These are phyloP conservation scores for Cryptosporidium andersoni DNA, from an alignment of 169 alveolate species.

Conservation along the genomic window DNA sequence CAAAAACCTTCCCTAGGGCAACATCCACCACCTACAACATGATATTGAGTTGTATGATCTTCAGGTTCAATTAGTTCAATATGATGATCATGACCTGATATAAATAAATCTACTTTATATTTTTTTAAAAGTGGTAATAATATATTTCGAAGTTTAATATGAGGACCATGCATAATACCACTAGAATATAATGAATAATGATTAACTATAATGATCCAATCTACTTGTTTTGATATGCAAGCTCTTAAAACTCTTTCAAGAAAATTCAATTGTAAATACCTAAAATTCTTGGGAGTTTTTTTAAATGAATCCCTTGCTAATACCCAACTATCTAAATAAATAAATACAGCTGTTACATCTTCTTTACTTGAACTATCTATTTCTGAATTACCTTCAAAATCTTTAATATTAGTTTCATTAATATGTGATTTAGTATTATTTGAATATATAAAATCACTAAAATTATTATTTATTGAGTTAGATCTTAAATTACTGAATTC, in stretches of 20 bases:
- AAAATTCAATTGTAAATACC: constrained; percentile 35
- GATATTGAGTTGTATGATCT: constrained; percentile 30
- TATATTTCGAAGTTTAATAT: constrained; percentile 8
- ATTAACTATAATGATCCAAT: constrained; percentile 54
- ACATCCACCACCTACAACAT: constrained; percentile 39
- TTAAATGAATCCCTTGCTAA: constrained; percentile 60
- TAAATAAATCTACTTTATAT: constrained; percentile 39
- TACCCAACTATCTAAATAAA: constrained; percentile 45
- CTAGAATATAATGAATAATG: constrained; percentile 65
- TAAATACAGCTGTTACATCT: constrained; percentile 43
- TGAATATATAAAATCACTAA: background rate
- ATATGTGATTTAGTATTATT: too few relatives aligned
- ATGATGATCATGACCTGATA: constrained; percentile 67
- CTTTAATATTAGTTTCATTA: too few relatives aligned
- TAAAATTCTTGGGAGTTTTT: constrained; percentile 31
- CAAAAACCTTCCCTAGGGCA: constrained; percentile 50
- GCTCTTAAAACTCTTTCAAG: constrained; percentile 47
- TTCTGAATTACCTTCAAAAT: too few relatives aligned
- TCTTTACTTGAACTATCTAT: background rate
- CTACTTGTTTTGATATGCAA: constrained; percentile 11
- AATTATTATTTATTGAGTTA: background rate
- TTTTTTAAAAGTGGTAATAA: constrained; percentile 57
- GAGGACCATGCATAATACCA: constrained; percentile 61
- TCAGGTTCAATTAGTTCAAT: constrained; percentile 22
- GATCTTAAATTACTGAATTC: constrained; percentile 18